Conservation (phyloP, 306 rosid genomes). For the Prunus mume region DNA sequence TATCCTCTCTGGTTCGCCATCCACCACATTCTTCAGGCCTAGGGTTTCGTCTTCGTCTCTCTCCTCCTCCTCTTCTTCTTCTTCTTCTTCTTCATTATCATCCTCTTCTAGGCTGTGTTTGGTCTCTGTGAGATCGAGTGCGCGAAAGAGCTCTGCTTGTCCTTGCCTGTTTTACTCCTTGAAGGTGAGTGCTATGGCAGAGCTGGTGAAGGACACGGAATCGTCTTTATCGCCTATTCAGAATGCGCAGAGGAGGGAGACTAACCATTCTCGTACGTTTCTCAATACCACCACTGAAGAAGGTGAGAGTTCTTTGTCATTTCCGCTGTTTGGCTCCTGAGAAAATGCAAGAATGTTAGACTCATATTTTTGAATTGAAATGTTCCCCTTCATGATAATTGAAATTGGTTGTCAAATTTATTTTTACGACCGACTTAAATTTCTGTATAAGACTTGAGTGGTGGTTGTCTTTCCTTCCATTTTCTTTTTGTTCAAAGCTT, state of each 20-base stretch:
- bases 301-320: constrained; percentile 26
- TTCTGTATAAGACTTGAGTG: neutral
- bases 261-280: constrained; percentile 40
- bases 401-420: neutral
- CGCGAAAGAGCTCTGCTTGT: constrained; percentile 14
- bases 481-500: neutral
- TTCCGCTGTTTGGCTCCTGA: neutral
- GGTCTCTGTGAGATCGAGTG: constrained; percentile 24
- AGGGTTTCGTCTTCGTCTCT: constrained; percentile 29
- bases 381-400: neutral
- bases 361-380: neutral
- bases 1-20: constrained; percentile 32
- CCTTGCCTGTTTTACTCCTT: constrained; percentile 31
- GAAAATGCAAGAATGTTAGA: neutral
- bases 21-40: constrained; percentile 26
- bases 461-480: neutral
- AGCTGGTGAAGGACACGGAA: constrained; percentile 36
- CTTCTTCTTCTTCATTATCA: neutral
- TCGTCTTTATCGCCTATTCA: constrained; percentile 12
- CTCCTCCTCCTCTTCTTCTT: constrained; percentile 9
- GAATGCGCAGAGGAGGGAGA: constrained; percentile 21
- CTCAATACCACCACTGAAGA: constrained; percentile 35
- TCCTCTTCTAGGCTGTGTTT: constrained; percentile 25
- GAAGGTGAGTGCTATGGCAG: constrained; percentile 41
- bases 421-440: neutral